A percentile compares a stretch with the other conserved stretches of the same genome.
phyloP scores from a whole-genome alignment of 1,284 basidiomycete species.

The Leccinum angustisporum region DNA sequence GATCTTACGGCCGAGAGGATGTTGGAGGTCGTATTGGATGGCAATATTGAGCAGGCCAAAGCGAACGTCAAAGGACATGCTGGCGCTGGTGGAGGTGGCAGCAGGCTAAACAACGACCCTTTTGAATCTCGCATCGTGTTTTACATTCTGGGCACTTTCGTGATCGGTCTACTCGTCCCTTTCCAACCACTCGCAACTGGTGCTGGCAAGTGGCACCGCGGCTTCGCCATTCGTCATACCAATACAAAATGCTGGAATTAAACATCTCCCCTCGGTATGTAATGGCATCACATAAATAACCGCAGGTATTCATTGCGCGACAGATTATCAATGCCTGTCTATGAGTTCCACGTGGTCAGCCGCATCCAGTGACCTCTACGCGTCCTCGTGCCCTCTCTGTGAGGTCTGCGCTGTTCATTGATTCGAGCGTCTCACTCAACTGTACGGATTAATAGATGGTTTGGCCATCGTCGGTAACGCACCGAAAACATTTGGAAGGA shows the following conservation, averaged over 20 bases:
- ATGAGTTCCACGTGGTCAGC: conserved; percentile 86
- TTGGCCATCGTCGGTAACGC: conserved; percentile 76
- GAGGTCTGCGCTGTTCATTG: conserved; percentile 28
- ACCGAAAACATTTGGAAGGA: conserved; percentile 69
- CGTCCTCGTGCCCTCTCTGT: conserved; percentile 80
- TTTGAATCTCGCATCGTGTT: conserved; percentile 35
- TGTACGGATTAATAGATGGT: conserved; percentile 52
- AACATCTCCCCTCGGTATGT: conserved; percentile 51
- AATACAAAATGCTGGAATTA: conserved; percentile 61
- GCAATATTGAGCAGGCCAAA: conserved; percentile 10
- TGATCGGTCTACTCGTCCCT: conserved; percentile 67
- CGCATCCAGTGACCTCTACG: conserved; percentile 81
- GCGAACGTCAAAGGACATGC: not conserved
- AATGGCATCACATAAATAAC: not conserved
- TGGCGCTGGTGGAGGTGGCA: not conserved
- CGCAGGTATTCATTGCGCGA: conserved; percentile 27
- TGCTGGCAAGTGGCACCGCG: conserved; percentile 46
- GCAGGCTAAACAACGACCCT: not conserved
- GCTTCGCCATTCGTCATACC: conserved; percentile 73
- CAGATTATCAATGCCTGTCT: conserved; percentile 86
- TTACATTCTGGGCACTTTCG: conserved; percentile 52
- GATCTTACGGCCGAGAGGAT: conserved; percentile 5
- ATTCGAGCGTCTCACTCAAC: not conserved
- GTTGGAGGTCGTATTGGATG: conserved; percentile 12
- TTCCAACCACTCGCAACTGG: conserved; percentile 49